Base-by-base conservation (phyloP, 176 grass and related monocot species). In the Pontederia crassipes region DNA sequence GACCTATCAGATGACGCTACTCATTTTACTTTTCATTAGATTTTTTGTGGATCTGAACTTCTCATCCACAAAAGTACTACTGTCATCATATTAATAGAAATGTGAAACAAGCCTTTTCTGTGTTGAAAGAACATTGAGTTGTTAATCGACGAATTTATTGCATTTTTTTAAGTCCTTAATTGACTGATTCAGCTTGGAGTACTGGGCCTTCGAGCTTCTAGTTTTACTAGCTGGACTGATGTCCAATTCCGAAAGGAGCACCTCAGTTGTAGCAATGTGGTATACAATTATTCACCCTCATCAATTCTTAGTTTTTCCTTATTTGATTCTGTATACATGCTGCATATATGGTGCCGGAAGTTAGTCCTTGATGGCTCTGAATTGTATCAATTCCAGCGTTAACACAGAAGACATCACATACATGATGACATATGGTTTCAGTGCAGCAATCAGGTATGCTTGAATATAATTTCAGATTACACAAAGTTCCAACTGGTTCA, bases 221-320 rank as follows among this genome's bases (percentile, higher is more conserved):
- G 86, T 96, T 49, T 55, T 96, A 17, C 63, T 96, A 28, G 91
- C 86, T 7, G 91, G 91, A 9, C 18, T 96, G 67, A 77, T 90
- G 13, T 86, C 86, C 8, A 80, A 96, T 52, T 90, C 91, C 7
- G 89, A 80, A 2, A 58, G 84, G 63, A 96, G 81, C 74, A 96
- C 91, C 40, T 96, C 86, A 35, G n/a, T 96, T 67, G 73, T 96
- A 50, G 86, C 91, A 58, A 96, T 96, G 83, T 96, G 91, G 91
- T 96, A 82, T 4, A 75, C 74, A 35, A 29, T 45, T 15, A 32
- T 49, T 70, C 17, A 6, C 12, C 17, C 53, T 55, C n/a, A 24
- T 55, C 68, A 40, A 40, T 46, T 14, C 1, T 12, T 49, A 47
- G 27, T 52, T n/a, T 48, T 45, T 45, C 46, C 0, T 1, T 35